A percentile compares a stretch with the other conserved stretches of the same genome.
Conservation (phyloP, 2,329 filamentous ascomycete species). For the Curvularia spicifera region DNA sequence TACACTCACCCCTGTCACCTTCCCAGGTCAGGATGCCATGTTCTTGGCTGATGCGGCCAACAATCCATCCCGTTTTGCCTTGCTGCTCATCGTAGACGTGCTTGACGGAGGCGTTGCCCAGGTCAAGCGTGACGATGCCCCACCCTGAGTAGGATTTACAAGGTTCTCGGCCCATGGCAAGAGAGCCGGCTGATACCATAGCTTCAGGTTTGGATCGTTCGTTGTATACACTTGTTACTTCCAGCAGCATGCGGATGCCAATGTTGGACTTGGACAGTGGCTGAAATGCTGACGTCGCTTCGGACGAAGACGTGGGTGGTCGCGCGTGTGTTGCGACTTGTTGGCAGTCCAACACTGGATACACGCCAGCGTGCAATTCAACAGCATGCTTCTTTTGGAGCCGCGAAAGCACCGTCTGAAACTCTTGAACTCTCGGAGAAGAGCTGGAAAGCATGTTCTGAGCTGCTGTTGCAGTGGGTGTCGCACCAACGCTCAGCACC, state of each 20-base stretch:
- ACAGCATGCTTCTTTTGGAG: constrained; percentile 52
- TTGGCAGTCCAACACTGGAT: constrained; percentile 77
- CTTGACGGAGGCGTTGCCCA: constrained; percentile 32
- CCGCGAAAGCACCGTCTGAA: constrained; percentile 51
- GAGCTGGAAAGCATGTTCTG: constrained; percentile 61
- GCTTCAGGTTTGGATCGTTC: constrained; percentile 62
- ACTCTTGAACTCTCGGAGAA: constrained; percentile 48
- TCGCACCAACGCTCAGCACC: constrained; percentile 75
- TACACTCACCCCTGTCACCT: constrained; percentile 42
- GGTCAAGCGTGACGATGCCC: constrained; percentile 71
- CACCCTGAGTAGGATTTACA: constrained; percentile 74
- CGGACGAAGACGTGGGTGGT: constrained; percentile 37
- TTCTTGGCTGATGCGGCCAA: constrained; percentile 77
- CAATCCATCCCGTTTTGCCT: constrained; percentile 64
- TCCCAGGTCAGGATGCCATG: constrained; percentile 74
- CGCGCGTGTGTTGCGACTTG: constrained; percentile 75
- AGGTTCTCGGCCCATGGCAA: constrained; percentile 75
- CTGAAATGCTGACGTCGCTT: constrained; percentile 23
- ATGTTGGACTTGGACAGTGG: constrained; percentile 63
- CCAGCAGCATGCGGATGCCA: constrained; percentile 71
- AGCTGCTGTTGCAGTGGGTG: constrained; percentile 72
- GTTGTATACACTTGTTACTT: constrained; percentile 72
- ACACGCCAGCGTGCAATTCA: constrained; percentile 79
- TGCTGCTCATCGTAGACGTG: constrained; percentile 37
- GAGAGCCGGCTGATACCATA: constrained; percentile 70